Conservation (phyloP, 345 rosid species). For the Populus alba region DNA sequence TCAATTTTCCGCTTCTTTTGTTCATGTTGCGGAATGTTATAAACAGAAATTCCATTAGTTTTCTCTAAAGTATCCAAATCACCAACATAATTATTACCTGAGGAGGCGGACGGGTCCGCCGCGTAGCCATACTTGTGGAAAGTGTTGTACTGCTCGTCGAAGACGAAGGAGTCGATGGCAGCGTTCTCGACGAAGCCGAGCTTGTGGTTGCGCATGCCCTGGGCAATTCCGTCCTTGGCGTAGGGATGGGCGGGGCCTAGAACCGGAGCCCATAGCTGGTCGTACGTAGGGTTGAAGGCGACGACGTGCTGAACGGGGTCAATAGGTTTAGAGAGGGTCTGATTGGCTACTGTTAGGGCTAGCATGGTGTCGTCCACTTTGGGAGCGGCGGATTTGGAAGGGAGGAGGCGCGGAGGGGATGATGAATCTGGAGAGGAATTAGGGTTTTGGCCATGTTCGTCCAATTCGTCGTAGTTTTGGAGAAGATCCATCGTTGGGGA, state of each 20-base stretch:
- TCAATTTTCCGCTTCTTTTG: constrained; percentile 75
- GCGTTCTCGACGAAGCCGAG: constrained; percentile 96
- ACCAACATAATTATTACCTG: constrained; percentile 67
- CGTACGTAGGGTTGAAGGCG: constrained; percentile 72
- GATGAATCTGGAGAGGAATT: constrained; percentile 63
- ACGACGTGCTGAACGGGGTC: constrained; percentile 78
- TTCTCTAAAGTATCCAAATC: constrained; percentile 63
- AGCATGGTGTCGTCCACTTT: constrained; percentile 86
- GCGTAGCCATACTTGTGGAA: constrained; percentile 89
- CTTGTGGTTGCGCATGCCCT: constrained; percentile 97
- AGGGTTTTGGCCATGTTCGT: constrained; percentile 24
- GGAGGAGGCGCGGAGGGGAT: constrained; percentile 72
- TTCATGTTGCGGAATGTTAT: constrained; percentile 72
- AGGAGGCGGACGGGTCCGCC: constrained; percentile 64
- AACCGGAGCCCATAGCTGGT: constrained; percentile 93
- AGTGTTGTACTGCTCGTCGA: constrained; percentile 91
- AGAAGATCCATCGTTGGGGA: constrained; percentile 50
- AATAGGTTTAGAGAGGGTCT: constrained; percentile 59
- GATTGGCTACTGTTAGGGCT: constrained; percentile 66
- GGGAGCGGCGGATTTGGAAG: constrained; percentile 81
- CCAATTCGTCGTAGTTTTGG: constrained; percentile 35
- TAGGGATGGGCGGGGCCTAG: constrained; percentile 84
- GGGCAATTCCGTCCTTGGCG: constrained; percentile 92
- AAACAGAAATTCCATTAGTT: constrained; percentile 70
- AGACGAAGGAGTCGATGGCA: constrained; percentile 70